Evolutionary conservation across 1,284 basidiomycete genomes (phyloP).

Genomic region (Sanghuangporus weigelae): DNA sequence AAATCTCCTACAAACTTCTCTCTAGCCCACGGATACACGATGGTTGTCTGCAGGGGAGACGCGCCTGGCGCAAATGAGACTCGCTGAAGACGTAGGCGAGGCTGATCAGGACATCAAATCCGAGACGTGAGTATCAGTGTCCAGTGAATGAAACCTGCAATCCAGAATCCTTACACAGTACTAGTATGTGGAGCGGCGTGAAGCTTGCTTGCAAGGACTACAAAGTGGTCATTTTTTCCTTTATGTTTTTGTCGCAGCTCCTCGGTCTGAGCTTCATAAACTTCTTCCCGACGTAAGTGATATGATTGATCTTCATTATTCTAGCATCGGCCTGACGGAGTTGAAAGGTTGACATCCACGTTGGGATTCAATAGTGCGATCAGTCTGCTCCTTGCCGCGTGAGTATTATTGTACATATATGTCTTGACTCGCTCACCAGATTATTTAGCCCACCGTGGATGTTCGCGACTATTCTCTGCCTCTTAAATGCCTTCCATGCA

Average conservation of each 20-base stretch:
- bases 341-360: constrained; percentile 37
- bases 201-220: constrained; percentile 29
- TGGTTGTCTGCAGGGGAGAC: constrained; percentile 37
- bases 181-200: constrained; percentile 22
- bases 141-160: not conserved
- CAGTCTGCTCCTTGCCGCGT: constrained; percentile 33
- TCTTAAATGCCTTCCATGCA: constrained; percentile 61
- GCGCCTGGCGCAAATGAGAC: constrained; percentile 38
- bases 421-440: not conserved
- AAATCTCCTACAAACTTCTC: not conserved
- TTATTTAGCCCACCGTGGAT: constrained; percentile 57
- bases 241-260: constrained; percentile 19
- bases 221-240: constrained; percentile 31
- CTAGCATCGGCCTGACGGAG: constrained; percentile 30
- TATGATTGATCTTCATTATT: not conserved
- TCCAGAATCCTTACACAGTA: not conserved
- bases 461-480: constrained; percentile 47
- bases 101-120: constrained; percentile 29
- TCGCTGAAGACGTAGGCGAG: constrained; percentile 40
- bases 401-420: constrained; percentile 18
- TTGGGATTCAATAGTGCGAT: constrained; percentile 31
- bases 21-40: constrained; percentile 31
- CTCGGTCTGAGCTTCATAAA: constrained; percentile 35
- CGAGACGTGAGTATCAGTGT: constrained; percentile 23
- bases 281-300: constrained; percentile 30